Base-by-base conservation (phyloP, 441 rosid species). In the Gossypium schwendimanii region DNA sequence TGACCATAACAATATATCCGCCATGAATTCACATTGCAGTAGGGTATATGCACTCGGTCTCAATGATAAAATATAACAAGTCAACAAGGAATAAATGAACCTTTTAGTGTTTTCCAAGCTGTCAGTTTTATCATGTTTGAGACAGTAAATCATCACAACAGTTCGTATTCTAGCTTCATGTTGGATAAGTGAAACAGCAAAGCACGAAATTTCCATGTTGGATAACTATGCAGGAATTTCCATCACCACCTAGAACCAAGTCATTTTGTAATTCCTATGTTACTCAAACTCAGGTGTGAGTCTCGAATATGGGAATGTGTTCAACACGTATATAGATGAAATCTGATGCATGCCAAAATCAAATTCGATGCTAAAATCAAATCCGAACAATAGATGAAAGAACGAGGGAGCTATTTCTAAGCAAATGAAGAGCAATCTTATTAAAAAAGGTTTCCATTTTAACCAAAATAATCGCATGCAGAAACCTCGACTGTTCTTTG, bases 91-190 rank as follows among this genome's bases (percentile, higher is more conserved):
- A 69, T 49, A 78, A 75, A 75, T 4, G 17, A 62, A 61, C 74
- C 75, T 75, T 63, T 61, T 41, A 50, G 49, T 47, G 76, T 79
- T 71, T 50, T 77, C 81, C 17, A 31, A 44, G 57, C 49, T 63
- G 71, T 47, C 47, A 45, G 72, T 70, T 70, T 68, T 33, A 62
- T 73, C 76, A 63, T 77, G 77, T 74, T 10, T 49, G 67, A 44
- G 77, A 59, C 70, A 50, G 72, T 17, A 63, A 76, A 76, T 49
- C 44, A 28, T 63, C 57, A 76, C 67, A 77, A 9, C 41, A 33
- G 20, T 66, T 79, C 66, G 64, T 73, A 65, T 71, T 63, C 23
- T 79, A 69, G 78, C 74, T 72, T 74, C 71, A 28, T 61, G 83
- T 72, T 61, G 63, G 76, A 47, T 77, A 64, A 69, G 73, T 17